Evolutionary conservation across 2,329 filamentous ascomycete species (phyloP), one percentile per base, ranked within the genome.

Genomic region (Penicillium rolfsii): DNA sequence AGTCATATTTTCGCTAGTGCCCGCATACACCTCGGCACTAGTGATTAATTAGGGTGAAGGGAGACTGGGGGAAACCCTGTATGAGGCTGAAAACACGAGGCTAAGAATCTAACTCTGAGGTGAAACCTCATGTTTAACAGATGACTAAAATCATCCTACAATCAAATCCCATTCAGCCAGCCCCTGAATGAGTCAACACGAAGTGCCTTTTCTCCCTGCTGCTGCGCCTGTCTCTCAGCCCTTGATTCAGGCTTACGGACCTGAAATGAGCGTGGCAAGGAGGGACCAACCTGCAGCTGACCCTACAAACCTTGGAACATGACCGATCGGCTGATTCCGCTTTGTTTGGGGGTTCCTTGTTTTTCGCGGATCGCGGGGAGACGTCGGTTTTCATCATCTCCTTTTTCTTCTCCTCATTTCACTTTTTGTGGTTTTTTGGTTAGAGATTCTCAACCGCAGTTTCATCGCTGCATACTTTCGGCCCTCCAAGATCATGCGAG

Each of bases 401-500:
- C 16, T n/a, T 40, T 40, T 24, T 24, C 5, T 40, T 40, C 8
- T 5, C 16, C 1, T 52, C 14, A 14, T 14, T 22, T 5, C 14
- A 30, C n/a, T 11, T 40, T 28, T 6, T 40, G 22, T 19, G n/a
- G 30, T 55, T 22, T 26, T 48, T 4, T 26, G 2, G 19, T 22
- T 1, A 40, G n/a, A 26, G 5, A 16, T 14, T 52, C 4, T 24
- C 33, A 14, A 14, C 16, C 22, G 49, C 19, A 36, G 40, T 24
- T 36, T 36, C 49, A 22, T 14, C 4, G 22, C 30, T 52, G 40
- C 35, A 30, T 52, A 38, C 36, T 14, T 54, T 28, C 38, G 49
- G 36, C 35, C 52, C 19, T 50, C 46, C 61, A 61, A 66, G 72
- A 73, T 66, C 68, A 75, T 76, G 74, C 70, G 60, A 66, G 74